These are phyloP conservation scores for Cyathus striatus DNA, from an alignment of 768 basidiomycete genomes.

Conservation along the genomic window DNA sequence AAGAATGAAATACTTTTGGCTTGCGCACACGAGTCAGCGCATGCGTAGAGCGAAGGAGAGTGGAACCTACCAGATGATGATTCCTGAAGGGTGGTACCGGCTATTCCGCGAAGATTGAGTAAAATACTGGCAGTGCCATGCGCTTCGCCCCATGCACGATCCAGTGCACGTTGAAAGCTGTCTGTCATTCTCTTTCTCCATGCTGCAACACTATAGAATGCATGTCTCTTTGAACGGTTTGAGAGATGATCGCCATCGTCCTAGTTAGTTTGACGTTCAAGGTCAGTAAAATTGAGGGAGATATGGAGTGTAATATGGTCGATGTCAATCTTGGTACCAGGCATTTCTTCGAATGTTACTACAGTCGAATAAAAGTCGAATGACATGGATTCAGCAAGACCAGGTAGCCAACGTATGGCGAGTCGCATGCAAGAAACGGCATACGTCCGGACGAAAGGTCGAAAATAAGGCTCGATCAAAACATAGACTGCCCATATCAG, in stretches of 20 bases:
- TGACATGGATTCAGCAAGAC: slow-evolving; percentile 59
- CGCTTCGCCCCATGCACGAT: slow-evolving; percentile 62
- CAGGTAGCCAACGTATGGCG: slow-evolving; percentile 61
- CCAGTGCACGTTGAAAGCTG: slow-evolving; percentile 61
- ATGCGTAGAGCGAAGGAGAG: too few species aligned
- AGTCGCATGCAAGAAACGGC: slow-evolving; percentile 53
- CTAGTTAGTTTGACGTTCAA: slow-evolving; percentile 29
- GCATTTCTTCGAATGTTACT: slow-evolving; percentile 44
- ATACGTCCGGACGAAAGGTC: slow-evolving; percentile 53
- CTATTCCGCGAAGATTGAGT: slow-evolving; percentile 42
- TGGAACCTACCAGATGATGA: slow-evolving; percentile 24
- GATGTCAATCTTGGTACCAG: slow-evolving; percentile 46
- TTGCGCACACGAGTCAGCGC: too few species aligned
- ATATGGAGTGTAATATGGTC: slow-evolving; percentile 49
- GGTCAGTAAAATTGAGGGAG: slow-evolving; percentile 48
- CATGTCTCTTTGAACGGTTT: slow-evolving; percentile 16
- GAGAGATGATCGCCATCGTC: slow-evolving; percentile 11
- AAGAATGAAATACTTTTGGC: slow-evolving; percentile 33
- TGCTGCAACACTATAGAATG: slow-evolving; percentile 47
- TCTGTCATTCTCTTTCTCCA: slow-evolving; percentile 59
- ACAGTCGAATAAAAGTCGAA: slow-evolving; percentile 59
- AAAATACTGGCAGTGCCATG: slow-evolving; percentile 51
- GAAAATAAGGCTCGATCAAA: slow-evolving; percentile 51
- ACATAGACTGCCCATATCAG: slow-evolving; percentile 35
- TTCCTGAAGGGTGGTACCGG: slow-evolving; percentile 30